phyloP scores from a whole-genome alignment of 768 basidiomycete genomes.

The Mycena amicta region DNA sequence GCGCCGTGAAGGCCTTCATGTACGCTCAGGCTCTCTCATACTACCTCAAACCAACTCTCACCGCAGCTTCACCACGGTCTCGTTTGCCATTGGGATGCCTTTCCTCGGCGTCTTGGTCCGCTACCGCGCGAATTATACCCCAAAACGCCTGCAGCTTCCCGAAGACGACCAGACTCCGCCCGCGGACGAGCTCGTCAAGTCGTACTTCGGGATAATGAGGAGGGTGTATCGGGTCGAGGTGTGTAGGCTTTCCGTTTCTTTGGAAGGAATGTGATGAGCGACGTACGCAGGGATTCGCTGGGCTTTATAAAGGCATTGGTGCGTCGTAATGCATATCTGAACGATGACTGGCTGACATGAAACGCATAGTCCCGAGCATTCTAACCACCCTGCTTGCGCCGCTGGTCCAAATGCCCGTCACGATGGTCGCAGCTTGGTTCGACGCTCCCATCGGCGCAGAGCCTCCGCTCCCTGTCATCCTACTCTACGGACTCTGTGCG shows the following conservation, averaged over 20 bases:
- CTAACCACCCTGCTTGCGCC: neutral
- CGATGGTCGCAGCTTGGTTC: neutral
- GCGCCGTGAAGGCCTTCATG: neutral
- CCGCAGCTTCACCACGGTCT: neutral
- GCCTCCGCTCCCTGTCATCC: neutral
- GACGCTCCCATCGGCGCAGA: neutral
- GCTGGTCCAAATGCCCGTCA: neutral
- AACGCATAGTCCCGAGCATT: neutral
- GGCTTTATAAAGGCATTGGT: slow-evolving; percentile 1
- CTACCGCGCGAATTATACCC: slow-evolving; percentile 3
- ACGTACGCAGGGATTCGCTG: neutral
- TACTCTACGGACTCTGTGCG: neutral
- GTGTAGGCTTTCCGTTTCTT: neutral
- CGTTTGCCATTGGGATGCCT: neutral
- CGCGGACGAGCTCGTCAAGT: neutral
- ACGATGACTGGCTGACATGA: neutral
- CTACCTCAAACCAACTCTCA: neutral
- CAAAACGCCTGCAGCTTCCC: neutral
- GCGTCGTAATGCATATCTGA: neutral
- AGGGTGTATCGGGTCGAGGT: neutral
- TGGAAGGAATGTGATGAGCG: neutral
- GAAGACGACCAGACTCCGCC: neutral
- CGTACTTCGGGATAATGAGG: neutral
- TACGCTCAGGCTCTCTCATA: neutral
- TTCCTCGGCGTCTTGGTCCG: neutral